Evolutionary conservation across 805 yeast species (phyloP).

Genomic region (Ogataea pignaliae): DNA sequence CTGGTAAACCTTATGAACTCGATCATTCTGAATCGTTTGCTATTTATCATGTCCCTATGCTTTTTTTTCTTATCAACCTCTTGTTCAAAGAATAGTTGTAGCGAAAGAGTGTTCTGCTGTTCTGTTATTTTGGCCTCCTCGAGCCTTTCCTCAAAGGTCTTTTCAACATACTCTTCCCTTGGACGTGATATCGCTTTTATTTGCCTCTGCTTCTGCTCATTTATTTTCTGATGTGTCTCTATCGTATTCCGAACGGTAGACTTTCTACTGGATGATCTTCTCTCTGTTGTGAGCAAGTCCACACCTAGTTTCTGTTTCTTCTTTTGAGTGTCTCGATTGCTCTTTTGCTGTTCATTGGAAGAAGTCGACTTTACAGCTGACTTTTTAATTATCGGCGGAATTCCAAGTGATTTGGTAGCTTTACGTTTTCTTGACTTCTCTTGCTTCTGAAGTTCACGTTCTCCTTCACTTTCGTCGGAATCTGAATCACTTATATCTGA

Average conservation of each 20-base stretch:
- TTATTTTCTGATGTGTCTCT: constrained; percentile 68
- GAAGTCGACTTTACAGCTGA: constrained; percentile 21
- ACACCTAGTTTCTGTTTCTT: constrained; percentile 12
- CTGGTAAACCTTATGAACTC: constrained; percentile 54
- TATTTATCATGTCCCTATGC: constrained; percentile 68
- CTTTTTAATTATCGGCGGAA: constrained; percentile 22
- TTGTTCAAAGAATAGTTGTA: constrained; percentile 76
- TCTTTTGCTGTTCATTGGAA: constrained; percentile 6
- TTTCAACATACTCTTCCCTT: constrained; percentile 35
- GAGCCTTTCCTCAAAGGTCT: constrained; percentile 68
- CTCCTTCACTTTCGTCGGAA: constrained; percentile 54
- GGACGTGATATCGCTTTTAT: constrained; percentile 20
- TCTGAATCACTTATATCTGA: constrained; percentile 49
- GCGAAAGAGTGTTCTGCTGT: constrained; percentile 62
- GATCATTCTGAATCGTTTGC: constrained; percentile 55
- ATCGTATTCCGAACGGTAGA: constrained; percentile 75
- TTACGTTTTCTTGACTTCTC: constrained; percentile 18
- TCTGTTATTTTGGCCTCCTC: constrained; percentile 90
- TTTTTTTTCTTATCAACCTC: constrained; percentile 76
- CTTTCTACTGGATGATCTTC: constrained; percentile 74
- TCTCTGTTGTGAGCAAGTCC: constrained; percentile 34
- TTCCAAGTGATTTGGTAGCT: constrained; percentile 46
- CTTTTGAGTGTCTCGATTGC: constrained; percentile 20
- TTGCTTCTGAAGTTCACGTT: constrained; percentile 32
- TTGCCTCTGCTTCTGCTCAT: constrained; percentile 60